These are phyloP conservation scores for Dryas octopetala DNA, from an alignment of 306 rosid species.

Conservation along the genomic window DNA sequence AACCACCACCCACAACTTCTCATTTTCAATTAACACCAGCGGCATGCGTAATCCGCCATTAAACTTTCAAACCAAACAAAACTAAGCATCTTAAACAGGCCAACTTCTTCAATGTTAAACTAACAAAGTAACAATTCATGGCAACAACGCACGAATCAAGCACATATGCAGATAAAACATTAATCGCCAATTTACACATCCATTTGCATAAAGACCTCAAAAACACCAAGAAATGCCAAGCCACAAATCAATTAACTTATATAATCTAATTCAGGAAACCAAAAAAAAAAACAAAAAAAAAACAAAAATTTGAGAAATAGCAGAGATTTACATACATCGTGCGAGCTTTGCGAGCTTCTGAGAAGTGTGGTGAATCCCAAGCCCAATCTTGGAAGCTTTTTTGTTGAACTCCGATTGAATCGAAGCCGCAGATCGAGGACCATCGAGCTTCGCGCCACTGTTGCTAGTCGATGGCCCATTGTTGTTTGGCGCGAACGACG, in stretches of 20 bases:
- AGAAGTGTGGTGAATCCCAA: conserved; percentile 87
- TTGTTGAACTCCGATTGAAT: conserved; percentile 79
- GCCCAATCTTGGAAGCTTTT: conserved; percentile 87
- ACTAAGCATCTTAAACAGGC: too few species aligned
- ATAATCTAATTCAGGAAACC: not conserved
- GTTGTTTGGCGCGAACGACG: conserved; percentile 36
- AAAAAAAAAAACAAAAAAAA: not conserved
- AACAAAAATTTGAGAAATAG: not conserved
- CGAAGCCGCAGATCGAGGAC: conserved; percentile 65
- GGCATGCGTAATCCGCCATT: too few species aligned
- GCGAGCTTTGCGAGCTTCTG: conserved; percentile 87
- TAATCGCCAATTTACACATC: not conserved
- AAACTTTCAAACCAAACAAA: too few species aligned
- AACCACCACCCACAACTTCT: too few species aligned
- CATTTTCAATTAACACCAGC: too few species aligned
- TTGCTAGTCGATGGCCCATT: conserved; percentile 25
- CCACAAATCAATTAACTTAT: not conserved
- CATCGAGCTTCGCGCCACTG: conserved; percentile 65
- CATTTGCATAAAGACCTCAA: not conserved
- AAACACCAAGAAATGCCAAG: not conserved
- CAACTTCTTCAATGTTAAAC: too few species aligned
- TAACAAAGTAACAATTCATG: too few species aligned
- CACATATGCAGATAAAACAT: not conserved
- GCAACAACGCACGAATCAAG: not conserved
- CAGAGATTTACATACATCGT: conserved; percentile 42